Evolutionary conservation across 2,329 filamentous ascomycete species (phyloP), one percentile per base, ranked within the genome.

Genomic region (Phialophora expanda): DNA sequence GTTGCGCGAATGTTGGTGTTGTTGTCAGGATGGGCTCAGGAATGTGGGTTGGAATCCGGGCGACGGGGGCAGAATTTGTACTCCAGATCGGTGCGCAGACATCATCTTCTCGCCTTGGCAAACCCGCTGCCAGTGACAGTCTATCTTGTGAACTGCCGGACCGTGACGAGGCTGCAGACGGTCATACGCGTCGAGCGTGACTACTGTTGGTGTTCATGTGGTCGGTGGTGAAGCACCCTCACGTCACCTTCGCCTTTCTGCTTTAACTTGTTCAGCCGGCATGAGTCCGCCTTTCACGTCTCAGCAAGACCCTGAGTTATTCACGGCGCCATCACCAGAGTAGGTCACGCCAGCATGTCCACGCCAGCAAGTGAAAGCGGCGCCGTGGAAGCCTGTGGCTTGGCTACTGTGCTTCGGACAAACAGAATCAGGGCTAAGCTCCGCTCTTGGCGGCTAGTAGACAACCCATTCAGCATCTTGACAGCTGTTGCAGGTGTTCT

Each of bases 31-130:
- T 26, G 34, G 11, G 38, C 44, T 30, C 34, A 58, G 59, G 64
- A 66, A 66, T 66, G 64, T 66, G 20, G 64, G 59, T 12, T 28
- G 58, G 64, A 53, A 62, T 66, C 28, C 53, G n/a, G 53, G 53
- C 11, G 17, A 56, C 44, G 48, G 58, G 3, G 64, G 59, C 54
- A 48, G 59, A 55, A 54, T 48, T n/a, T 53, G 51, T 57, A 55
- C 12, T 30, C 53, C 3, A 6, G 53, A 24, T 55, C 51, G 53
- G 50, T 50, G 44, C 48, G 26, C 11, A 22, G 30, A 7, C 20
- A 53, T 55, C 64, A 66, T 41, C 53, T 6, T 61, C 17, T 28
- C 41, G 41, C 50, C 48, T 20, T 56, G 48, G 20, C 48, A 8
- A 24, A n/a, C 14, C 38, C 14, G 38, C 6, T 44, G 38, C 48